A percentile compares a stretch with the other conserved stretches of the same genome.
Conservation (phyloP, 345 rosid species). For the Triadica sebifera region DNA sequence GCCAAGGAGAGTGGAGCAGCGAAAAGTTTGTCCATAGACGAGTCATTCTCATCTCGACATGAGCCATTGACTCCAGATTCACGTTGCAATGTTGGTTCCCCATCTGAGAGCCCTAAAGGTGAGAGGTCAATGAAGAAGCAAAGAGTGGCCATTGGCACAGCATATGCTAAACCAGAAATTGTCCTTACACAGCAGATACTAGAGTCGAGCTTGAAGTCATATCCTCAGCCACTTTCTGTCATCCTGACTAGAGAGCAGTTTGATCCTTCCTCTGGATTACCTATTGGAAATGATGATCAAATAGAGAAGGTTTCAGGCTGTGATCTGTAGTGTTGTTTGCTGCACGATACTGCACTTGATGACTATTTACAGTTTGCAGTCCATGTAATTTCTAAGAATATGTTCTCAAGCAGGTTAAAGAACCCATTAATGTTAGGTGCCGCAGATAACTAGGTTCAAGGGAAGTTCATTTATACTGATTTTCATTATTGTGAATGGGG, state of each 20-base stretch:
- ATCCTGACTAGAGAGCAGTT: constrained; percentile 46
- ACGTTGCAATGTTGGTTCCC: constrained; percentile 55
- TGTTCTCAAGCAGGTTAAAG: constrained; percentile 24
- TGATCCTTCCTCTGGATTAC: constrained; percentile 52
- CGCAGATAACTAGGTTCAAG: constrained; percentile 28
- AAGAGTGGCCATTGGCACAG: constrained; percentile 39
- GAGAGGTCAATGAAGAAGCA: constrained; percentile 75
- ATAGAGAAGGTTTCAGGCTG: constrained; percentile 52
- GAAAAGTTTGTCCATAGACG: constrained; percentile 81
- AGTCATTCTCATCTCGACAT: constrained; percentile 74
- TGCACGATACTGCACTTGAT: not conserved
- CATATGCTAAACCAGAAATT: constrained; percentile 48
- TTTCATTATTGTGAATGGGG: constrained; percentile 11
- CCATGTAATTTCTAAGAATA: constrained; percentile 24
- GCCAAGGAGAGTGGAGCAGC: constrained; percentile 54
- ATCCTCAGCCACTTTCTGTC: constrained; percentile 45
- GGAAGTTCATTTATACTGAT: constrained; percentile 15
- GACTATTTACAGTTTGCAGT: constrained; percentile 14
- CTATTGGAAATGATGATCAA: constrained; percentile 41
- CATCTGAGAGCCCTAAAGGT: constrained; percentile 51
- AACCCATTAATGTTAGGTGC: constrained; percentile 26
- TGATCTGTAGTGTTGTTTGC: constrained; percentile 34
- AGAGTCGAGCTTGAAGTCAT: constrained; percentile 73
- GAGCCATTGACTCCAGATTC: constrained; percentile 94
- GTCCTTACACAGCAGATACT: constrained; percentile 61